Percentiles rank a stretch among this genome's conserved stretches.
Evolutionary conservation across 331 rosid species (phyloP).

Genomic region (Malus hybrid): DNA sequence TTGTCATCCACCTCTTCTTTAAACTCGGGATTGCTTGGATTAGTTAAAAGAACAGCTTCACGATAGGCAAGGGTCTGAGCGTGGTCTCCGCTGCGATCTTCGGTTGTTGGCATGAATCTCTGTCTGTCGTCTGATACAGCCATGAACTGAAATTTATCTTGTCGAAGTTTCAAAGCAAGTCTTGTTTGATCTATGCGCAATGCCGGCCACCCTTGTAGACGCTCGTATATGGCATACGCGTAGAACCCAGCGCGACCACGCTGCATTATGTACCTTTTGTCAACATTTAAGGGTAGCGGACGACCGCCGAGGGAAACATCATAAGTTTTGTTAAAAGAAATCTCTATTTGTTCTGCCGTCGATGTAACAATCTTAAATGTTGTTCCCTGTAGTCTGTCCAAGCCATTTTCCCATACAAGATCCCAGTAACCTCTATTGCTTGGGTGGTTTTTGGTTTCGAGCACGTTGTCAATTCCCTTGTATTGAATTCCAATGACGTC

Average conservation of each 20-base stretch:
- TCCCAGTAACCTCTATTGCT: slow-evolving; percentile 76
- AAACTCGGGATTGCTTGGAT: slow-evolving; percentile 24
- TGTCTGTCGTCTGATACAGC: slow-evolving; percentile 51
- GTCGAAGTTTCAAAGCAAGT: slow-evolving; percentile 42
- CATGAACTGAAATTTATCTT: slow-evolving; percentile 45
- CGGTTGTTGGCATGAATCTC: slow-evolving; percentile 50
- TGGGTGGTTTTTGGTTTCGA: slow-evolving; percentile 9
- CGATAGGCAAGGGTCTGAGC: slow-evolving; percentile 36
- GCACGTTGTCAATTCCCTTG: slow-evolving; percentile 44
- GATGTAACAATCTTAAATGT: slow-evolving; percentile 23
- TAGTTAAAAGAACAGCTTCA: slow-evolving; percentile 68
- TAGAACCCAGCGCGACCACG: slow-evolving; percentile 62
- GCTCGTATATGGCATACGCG: slow-evolving; percentile 46
- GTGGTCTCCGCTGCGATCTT: slow-evolving; percentile 35
- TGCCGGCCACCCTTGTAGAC: slow-evolving; percentile 45
- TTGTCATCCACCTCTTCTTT: slow-evolving; percentile 64
- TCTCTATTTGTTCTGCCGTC: slow-evolving; percentile 35
- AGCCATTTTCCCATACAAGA: slow-evolving; percentile 54
- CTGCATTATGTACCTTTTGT: slow-evolving; percentile 67
- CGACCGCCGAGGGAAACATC: slow-evolving; percentile 10
- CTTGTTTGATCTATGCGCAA: slow-evolving; percentile 49
- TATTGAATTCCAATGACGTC: slow-evolving; percentile 45
- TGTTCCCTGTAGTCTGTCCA: slow-evolving; percentile 40
- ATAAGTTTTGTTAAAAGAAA: slow-evolving; percentile 65
- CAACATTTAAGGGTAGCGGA: slow-evolving; percentile 46